Evolutionary conservation across 495 filamentous ascomycete genomes (phyloP).

Genomic region (Rostrohypoxylon terebratum): DNA sequence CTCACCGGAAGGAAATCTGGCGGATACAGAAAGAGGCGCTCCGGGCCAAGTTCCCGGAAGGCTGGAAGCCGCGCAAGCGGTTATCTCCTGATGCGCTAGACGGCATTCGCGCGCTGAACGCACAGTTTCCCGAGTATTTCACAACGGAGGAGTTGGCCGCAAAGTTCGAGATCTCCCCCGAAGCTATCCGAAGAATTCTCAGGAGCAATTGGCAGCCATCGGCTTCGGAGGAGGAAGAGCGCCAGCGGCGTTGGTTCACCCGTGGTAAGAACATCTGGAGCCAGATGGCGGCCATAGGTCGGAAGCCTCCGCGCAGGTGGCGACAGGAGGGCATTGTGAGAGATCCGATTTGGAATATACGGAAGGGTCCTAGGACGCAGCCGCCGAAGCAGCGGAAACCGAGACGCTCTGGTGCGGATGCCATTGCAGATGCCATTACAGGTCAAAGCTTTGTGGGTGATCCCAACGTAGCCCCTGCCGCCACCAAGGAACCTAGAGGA

Average conservation of each 20-base stretch:
- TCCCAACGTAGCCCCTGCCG: background rate
- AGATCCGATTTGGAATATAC: conserved; percentile 52
- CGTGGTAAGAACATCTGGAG: conserved; percentile 83
- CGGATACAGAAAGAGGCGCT: conserved; percentile 75
- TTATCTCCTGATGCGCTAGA: conserved; percentile 91
- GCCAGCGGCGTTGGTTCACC: conserved; percentile 79
- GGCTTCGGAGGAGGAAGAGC: conserved; percentile 68
- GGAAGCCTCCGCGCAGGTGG: conserved; percentile 76
- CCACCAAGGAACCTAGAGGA: background rate
- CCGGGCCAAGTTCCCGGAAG: conserved; percentile 76
- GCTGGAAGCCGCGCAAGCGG: conserved; percentile 84
- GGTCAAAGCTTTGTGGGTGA: background rate
- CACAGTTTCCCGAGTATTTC: conserved; percentile 78
- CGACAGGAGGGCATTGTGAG: conserved; percentile 72
- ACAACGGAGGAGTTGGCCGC: conserved; percentile 78
- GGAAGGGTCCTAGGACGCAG: conserved; percentile 39
- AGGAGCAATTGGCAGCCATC: conserved; percentile 83
- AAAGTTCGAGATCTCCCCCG: conserved; percentile 85
- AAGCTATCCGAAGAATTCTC: conserved; percentile 87
- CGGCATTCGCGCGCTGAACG: conserved; percentile 83
- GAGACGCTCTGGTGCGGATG: background rate
- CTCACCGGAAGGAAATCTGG: conserved; percentile 66
- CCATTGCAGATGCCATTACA: background rate
- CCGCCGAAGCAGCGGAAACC: conserved; percentile 15
- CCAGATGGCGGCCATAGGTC: conserved; percentile 74